Conservation (phyloP, 768 basidiomycete species). For the Hemileccinum impolitum region DNA sequence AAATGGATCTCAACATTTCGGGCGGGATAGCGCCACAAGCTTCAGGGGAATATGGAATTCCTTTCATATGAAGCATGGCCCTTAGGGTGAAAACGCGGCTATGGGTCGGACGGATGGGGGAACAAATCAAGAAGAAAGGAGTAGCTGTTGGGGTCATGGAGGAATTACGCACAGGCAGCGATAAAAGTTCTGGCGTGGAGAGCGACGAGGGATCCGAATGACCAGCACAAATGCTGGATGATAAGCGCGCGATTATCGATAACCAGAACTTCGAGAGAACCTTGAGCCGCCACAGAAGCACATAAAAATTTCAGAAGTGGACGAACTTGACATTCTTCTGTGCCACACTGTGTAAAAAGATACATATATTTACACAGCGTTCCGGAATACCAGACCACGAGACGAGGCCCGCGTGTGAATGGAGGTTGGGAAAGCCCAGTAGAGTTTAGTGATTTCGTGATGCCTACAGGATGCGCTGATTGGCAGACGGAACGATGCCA, state of each 20-base stretch:
- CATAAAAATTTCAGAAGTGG: slow-evolving; percentile 20
- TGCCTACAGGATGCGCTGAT: slow-evolving; percentile 5
- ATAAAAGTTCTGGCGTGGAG: neutral
- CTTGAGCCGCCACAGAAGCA: slow-evolving; percentile 28
- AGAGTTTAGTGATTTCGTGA: slow-evolving; percentile 18
- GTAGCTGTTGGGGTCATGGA: neutral
- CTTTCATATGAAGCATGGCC: slow-evolving; percentile 8
- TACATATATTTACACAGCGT: slow-evolving; percentile 14
- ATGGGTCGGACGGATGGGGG: slow-evolving; percentile 4
- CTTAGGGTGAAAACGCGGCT: slow-evolving; percentile 1
- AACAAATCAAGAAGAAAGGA: neutral
- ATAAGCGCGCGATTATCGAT: slow-evolving; percentile 27
- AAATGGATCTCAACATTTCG: neutral
- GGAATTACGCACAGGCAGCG: slow-evolving; percentile 7
- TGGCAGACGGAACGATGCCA: slow-evolving; percentile 2
- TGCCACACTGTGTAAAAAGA: slow-evolving; percentile 13
- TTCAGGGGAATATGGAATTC: slow-evolving; percentile 2
- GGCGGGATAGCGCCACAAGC: slow-evolving; percentile 2
- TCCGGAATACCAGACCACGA: slow-evolving; percentile 10
- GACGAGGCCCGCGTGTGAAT: slow-evolving; percentile 18
- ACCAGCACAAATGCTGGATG: slow-evolving; percentile 5
- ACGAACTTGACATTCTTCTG: slow-evolving; percentile 14
- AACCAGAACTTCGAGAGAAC: slow-evolving; percentile 15
- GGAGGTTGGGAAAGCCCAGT: slow-evolving; percentile 5
- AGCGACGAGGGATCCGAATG: slow-evolving; percentile 1